Conservation (phyloP, 768 basidiomycete species). For the Coprinopsis sp. region DNA sequence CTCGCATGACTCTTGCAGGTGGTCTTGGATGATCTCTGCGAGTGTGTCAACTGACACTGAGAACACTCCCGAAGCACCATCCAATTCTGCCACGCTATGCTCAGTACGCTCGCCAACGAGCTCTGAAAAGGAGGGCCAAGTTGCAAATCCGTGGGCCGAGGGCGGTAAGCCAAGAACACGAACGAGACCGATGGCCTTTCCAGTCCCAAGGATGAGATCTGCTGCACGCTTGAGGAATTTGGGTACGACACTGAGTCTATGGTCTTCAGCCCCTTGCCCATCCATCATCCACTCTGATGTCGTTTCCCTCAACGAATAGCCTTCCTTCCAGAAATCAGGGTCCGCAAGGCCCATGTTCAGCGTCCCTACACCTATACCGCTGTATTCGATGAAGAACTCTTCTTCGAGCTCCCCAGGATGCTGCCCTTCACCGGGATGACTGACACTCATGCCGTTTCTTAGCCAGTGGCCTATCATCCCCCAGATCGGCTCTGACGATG, state of each 20-base stretch:
- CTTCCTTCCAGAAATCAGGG: slow-evolving; percentile 78
- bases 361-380: slow-evolving; percentile 49
- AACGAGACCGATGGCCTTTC: slow-evolving; percentile 74
- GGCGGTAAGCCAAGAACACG: slow-evolving; percentile 48
- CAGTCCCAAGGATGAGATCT: slow-evolving; percentile 55
- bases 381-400: slow-evolving; percentile 80
- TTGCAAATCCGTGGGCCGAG: slow-evolving; percentile 20
- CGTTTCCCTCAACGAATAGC: slow-evolving; percentile 52
- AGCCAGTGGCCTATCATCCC: slow-evolving; percentile 68
- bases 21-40: slow-evolving; percentile 59
- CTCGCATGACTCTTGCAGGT: slow-evolving; percentile 52
- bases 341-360: slow-evolving; percentile 50
- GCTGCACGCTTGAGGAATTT: slow-evolving; percentile 60
- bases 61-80: slow-evolving; percentile 21
- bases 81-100: slow-evolving; percentile 8
- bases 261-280: slow-evolving; percentile 16
- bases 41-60: slow-evolving; percentile 60
- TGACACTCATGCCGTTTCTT: slow-evolving; percentile 61
- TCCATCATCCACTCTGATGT: slow-evolving; percentile 20
- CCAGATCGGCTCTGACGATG: slow-evolving; percentile 70
- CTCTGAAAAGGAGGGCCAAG: slow-evolving; percentile 40
- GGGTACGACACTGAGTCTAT: slow-evolving; percentile 40
- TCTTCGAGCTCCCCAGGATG: slow-evolving; percentile 47
- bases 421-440: slow-evolving; percentile 22
- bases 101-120: slow-evolving; percentile 29